Percentiles rank a stretch among this genome's conserved stretches.
Evolutionary conservation across 2,329 filamentous ascomycete species (phyloP).

Genomic region (Rutstroemia sydowiana): DNA sequence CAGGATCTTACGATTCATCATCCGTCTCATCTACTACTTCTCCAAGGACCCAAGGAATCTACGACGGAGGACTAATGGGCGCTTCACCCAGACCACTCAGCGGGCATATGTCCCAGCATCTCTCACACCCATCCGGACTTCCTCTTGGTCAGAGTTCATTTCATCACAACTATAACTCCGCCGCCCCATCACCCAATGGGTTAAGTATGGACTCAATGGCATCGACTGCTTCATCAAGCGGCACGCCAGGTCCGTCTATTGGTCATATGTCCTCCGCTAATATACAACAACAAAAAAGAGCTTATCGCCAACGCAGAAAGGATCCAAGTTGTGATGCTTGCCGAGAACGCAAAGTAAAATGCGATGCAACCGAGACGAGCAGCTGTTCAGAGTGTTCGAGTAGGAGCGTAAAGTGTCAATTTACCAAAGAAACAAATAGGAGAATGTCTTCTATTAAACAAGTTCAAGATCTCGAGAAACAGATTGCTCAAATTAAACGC

Average conservation of each 20-base stretch:
- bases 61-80: slow-evolving; percentile 46
- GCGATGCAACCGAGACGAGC: slow-evolving; percentile 91
- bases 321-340: slow-evolving; percentile 97
- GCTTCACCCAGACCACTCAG: slow-evolving; percentile 43
- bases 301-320: slow-evolving; percentile 89
- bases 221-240: slow-evolving; percentile 49
- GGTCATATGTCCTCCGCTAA: slow-evolving; percentile 35
- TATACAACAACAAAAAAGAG: slow-evolving; percentile 75
- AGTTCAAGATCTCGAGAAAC: slow-evolving; percentile 92
- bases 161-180: slow-evolving; percentile 25
- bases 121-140: slow-evolving; percentile 45
- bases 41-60: slow-evolving; percentile 46
- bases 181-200: slow-evolving; percentile 27
- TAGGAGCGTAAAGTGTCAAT: slow-evolving; percentile 94
- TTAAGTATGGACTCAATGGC: slow-evolving; percentile 52
- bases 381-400: slow-evolving; percentile 98
- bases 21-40: slow-evolving; percentile 56
- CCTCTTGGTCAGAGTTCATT: slow-evolving; percentile 29
- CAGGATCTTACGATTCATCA: slow-evolving; percentile 56
- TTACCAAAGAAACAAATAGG: slow-evolving; percentile 97
- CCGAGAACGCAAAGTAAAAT: slow-evolving; percentile 77
- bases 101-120: slow-evolving; percentile 39
- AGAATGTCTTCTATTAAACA: slow-evolving; percentile 99
- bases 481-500: slow-evolving; percentile 71
- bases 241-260: slow-evolving; percentile 43